Evolutionary conservation across 2,329 filamentous ascomycete species (phyloP), one percentile per base, ranked within the genome.

Genomic region (Aspergillus sp.): DNA sequence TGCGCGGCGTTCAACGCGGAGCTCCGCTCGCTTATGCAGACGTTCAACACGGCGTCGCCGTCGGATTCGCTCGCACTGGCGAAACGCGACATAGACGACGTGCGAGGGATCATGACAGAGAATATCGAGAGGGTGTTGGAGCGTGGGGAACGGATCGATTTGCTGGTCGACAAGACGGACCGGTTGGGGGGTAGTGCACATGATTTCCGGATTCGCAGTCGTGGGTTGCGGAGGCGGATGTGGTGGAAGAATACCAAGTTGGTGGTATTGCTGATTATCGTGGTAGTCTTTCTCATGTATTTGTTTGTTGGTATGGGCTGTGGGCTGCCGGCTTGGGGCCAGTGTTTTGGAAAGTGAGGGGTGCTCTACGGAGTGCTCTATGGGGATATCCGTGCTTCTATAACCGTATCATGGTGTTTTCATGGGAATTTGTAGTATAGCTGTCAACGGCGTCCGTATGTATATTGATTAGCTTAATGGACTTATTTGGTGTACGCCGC

Each of bases 221-320:
- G 89, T 28, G 89, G 88, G 1, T 68, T 98, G 58, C 86, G 93
- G 73, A 79, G 94, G 63, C 80, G 85, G 69, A 97, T 98, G 93
- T 98, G 93, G 93, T 97, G 91, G 91, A 97, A 97, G 82, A 97
- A 98, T 67, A 79, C 94, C 41, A 94, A 94, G 73, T 71, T 98
- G 57, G 95, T 97, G 89, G 83, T 80, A 5, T 68, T 98, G 57
- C 62, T 96, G 40, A 88, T 90, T 1, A 69, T 93, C 30, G 74
- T 77, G 29, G 62, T 76, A 26, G 66, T 87, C 6, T 86, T 87
- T 60, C 69, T 87, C 66, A 60, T 86, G 3, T 88, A 87, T 62
- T 60, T 88, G 8, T 81, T 87, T 55, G 76, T 87, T 26, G 84
- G 84, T 0, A 82, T 86, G 67, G 83, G 81, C 4, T 88, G 84